Evolutionary conservation across 2,329 filamentous ascomycete genomes (phyloP).

Genomic region (Fusarium sp.): DNA sequence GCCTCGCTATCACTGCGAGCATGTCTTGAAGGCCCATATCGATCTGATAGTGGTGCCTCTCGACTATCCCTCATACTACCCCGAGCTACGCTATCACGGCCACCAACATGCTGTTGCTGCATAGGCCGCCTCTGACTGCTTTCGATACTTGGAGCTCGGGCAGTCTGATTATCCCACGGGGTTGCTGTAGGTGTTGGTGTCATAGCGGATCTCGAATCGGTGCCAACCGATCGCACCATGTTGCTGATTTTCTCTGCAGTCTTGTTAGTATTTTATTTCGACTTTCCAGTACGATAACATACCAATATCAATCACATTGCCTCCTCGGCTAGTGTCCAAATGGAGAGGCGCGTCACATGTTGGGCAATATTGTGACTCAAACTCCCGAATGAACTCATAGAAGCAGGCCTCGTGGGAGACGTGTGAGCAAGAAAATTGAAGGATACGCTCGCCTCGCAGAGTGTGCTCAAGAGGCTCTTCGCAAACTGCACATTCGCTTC

Average conservation of each 20-base stretch:
- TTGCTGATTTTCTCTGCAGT: slow-evolving; percentile 89
- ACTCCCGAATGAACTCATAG: slow-evolving; percentile 97
- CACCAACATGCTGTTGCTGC: slow-evolving; percentile 44
- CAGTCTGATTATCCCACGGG: slow-evolving; percentile 75
- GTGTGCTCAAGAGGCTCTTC: slow-evolving; percentile 98
- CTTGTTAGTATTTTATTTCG: slow-evolving; percentile 44
- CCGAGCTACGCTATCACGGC: slow-evolving; percentile 56
- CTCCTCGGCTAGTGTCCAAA: slow-evolving; percentile 90
- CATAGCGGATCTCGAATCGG: slow-evolving; percentile 69
- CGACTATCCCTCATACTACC: slow-evolving; percentile 64
- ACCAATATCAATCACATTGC: slow-evolving; percentile 95
- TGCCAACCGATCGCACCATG: slow-evolving; percentile 84
- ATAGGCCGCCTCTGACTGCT: slow-evolving; percentile 54
- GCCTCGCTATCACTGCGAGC: slow-evolving; percentile 83
- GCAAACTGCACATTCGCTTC: slow-evolving; percentile 93
- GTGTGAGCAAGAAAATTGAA: slow-evolving; percentile 97
- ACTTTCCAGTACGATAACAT: slow-evolving; percentile 41
- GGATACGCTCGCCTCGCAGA: slow-evolving; percentile 89
- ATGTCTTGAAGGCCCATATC: slow-evolving; percentile 67
- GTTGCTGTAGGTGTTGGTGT: slow-evolving; percentile 70
- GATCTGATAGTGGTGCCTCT: slow-evolving; percentile 61
- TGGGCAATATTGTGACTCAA: slow-evolving; percentile 93
- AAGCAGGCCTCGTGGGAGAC: slow-evolving; percentile 98
- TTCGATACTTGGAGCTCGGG: slow-evolving; percentile 67
- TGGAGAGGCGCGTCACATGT: slow-evolving; percentile 92